These are phyloP conservation scores for Rhodotorula kratochvilovae DNA, from an alignment of 768 basidiomycete genomes.

Conservation along the genomic window DNA sequence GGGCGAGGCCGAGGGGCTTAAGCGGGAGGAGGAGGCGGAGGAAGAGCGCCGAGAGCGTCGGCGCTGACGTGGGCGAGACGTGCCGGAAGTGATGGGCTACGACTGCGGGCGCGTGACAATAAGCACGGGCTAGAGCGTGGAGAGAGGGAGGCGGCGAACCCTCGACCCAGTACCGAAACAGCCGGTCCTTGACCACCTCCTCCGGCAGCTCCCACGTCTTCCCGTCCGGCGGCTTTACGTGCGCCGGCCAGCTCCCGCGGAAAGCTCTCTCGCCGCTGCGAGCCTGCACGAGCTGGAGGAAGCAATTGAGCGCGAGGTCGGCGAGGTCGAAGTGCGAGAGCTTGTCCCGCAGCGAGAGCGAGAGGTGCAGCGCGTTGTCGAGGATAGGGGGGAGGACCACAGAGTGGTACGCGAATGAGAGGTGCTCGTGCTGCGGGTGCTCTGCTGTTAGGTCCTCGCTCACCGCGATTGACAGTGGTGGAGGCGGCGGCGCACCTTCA, in stretches of 20 bases:
- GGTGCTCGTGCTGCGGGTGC: conserved; percentile 1
- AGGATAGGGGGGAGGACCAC: neutral
- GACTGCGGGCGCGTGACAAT: neutral
- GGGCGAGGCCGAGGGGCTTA: neutral
- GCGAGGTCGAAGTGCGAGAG: neutral
- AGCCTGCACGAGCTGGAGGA: neutral
- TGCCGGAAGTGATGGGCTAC: neutral
- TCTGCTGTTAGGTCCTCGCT: too few species aligned
- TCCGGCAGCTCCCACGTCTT: neutral
- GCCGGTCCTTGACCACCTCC: conserved; percentile 1
- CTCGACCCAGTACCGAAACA: conserved; percentile 1
- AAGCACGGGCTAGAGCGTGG: neutral
- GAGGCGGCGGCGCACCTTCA: neutral
- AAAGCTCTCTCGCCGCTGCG: neutral
- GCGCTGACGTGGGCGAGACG: neutral
- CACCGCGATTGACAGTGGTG: neutral
- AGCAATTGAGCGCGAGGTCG: conserved; percentile 11
- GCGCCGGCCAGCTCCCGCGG: neutral
- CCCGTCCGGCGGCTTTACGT: neutral
- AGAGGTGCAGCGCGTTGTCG: neutral
- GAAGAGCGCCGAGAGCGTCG: neutral
- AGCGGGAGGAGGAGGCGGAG: neutral
- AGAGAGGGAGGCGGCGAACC: neutral
- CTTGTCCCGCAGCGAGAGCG: neutral
- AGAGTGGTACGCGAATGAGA: neutral